Conservation (phyloP, 2,329 filamentous ascomycete species). For the Penicillium sp. region DNA sequence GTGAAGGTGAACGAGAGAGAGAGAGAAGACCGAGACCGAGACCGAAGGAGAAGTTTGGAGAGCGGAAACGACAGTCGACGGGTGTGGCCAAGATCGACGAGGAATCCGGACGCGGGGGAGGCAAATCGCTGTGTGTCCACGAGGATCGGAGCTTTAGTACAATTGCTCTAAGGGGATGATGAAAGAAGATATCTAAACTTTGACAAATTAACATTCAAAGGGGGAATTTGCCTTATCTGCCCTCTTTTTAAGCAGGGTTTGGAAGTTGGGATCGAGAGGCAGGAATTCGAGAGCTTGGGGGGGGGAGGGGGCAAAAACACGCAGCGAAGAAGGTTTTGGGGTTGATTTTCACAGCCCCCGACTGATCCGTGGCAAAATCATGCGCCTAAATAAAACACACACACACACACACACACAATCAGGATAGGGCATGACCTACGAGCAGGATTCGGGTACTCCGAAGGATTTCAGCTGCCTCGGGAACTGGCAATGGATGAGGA, state of each 20-base stretch:
- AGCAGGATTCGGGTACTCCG: not conserved
- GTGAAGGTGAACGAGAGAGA: not conserved
- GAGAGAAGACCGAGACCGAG: not conserved
- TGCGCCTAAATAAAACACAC: constrained; percentile 1
- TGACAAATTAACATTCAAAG: not conserved
- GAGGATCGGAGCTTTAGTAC: constrained; percentile 24
- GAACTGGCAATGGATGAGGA: constrained; percentile 7
- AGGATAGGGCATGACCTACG: constrained; percentile 7
- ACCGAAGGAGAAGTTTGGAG: constrained; percentile 15
- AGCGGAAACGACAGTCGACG: constrained; percentile 12
- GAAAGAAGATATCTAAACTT: constrained; percentile 10
- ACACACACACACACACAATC: not conserved
- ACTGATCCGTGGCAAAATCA: constrained; percentile 13
- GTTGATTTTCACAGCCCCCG: constrained; percentile 1
- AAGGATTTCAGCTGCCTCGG: constrained; percentile 5
- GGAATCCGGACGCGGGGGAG: constrained; percentile 28
- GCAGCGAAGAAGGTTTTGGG: constrained; percentile 8
- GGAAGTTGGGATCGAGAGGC: not conserved
- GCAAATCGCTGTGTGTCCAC: constrained; percentile 13
- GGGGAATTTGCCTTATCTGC: constrained; percentile 3
- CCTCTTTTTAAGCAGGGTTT: not conserved
- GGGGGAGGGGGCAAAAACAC: constrained; percentile 5
- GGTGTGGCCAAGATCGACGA: constrained; percentile 16
- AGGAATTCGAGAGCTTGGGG: not conserved
- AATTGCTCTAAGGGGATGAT: not conserved